Conservation (phyloP, 441 rosid species). For the Raphanus hybrid region DNA sequence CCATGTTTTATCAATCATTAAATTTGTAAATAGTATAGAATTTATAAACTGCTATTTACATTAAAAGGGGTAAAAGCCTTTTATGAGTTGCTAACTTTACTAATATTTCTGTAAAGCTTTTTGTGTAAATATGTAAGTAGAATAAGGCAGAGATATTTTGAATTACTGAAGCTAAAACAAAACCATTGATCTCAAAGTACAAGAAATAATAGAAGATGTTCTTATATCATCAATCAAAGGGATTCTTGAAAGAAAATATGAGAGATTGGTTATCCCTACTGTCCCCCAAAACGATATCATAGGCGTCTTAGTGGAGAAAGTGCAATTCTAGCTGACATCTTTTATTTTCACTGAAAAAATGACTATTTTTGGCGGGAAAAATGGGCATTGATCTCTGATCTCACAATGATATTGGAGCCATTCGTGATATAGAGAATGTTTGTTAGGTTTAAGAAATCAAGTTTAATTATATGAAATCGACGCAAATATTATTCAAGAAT, state of each 20-base stretch:
- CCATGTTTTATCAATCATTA: slow-evolving; percentile 32
- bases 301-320: slow-evolving; percentile 3
- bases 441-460: neutral
- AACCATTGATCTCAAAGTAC: slow-evolving; percentile 16
- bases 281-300: neutral
- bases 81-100: slow-evolving; percentile 23
- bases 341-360: neutral
- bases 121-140: neutral
- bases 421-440: neutral
- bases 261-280: neutral
- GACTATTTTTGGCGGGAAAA: slow-evolving; percentile 15
- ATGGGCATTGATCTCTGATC: neutral
- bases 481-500: neutral
- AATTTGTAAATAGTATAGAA: slow-evolving; percentile 4
- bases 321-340: neutral
- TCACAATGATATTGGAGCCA: neutral
- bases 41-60: slow-evolving; percentile 16
- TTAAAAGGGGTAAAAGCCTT: neutral
- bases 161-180: neutral
- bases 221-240: slow-evolving; percentile 20
- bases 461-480: neutral
- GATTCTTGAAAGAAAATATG: neutral
- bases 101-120: slow-evolving; percentile 3
- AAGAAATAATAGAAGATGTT: slow-evolving; percentile 31
- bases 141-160: slow-evolving; percentile 4